phyloP scores from a whole-genome alignment of 306 rosid species.

The Macrotyloma uniflorum region DNA sequence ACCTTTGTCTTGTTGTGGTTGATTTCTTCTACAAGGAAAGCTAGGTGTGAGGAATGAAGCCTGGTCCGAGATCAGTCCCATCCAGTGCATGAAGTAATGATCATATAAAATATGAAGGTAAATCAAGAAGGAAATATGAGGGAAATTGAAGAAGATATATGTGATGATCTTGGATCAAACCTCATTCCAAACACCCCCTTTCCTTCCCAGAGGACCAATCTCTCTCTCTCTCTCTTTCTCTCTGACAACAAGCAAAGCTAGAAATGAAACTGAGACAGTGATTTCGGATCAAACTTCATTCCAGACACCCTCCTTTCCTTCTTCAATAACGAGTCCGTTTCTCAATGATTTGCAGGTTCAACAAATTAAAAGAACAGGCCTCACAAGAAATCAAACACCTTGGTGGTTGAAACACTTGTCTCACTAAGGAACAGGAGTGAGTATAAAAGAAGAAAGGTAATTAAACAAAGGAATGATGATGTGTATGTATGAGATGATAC shows the following conservation, averaged over 20 bases:
- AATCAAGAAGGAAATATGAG: neutral
- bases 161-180: slow-evolving; percentile 63
- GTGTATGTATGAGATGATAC: neutral
- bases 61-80: slow-evolving; percentile 79
- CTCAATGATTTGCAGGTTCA: slow-evolving; percentile 24
- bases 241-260: slow-evolving; percentile 13
- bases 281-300: slow-evolving; percentile 74
- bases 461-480: neutral
- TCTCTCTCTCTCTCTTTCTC: slow-evolving; percentile 22
- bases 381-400: slow-evolving; percentile 7
- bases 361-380: neutral
- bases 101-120: neutral
- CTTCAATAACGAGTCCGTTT: slow-evolving; percentile 17
- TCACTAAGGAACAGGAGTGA: neutral
- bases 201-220: slow-evolving; percentile 26
- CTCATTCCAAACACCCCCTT: slow-evolving; percentile 61
- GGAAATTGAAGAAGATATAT: neutral
- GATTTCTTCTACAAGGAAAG: slow-evolving; percentile 47
- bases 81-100: slow-evolving; percentile 21
- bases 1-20: slow-evolving; percentile 35
- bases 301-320: slow-evolving; percentile 56
- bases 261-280: slow-evolving; percentile 19
- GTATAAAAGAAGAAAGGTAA: neutral
- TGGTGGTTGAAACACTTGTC: slow-evolving; percentile 15
- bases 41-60: slow-evolving; percentile 81